These are phyloP conservation scores for Pseudocercospora vitis DNA, from an alignment of 2,329 filamentous ascomycete species.

Conservation along the genomic window DNA sequence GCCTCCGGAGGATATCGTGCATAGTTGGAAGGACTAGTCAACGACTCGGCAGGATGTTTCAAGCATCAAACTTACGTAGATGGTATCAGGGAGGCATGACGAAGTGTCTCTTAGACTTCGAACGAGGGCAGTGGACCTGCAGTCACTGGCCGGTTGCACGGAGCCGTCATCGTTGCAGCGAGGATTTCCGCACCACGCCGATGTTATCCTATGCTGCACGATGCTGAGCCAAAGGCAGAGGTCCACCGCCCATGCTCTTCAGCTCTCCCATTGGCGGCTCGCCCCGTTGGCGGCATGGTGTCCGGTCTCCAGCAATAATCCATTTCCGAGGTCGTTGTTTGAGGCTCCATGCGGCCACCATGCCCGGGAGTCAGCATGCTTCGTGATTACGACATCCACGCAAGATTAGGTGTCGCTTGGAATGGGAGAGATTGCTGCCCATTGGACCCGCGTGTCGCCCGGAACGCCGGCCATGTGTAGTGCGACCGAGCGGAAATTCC, in stretches of 20 bases:
- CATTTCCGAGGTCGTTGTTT: neutral
- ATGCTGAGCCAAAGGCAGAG: slow-evolving; percentile 11
- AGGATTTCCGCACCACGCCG: neutral
- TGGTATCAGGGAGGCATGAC: slow-evolving; percentile 2
- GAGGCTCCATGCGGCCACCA: neutral
- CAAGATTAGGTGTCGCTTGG: too few relatives aligned
- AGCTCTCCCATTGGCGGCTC: slow-evolving; percentile 12
- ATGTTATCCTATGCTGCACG: neutral
- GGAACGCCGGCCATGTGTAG: too few relatives aligned
- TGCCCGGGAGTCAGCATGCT: neutral
- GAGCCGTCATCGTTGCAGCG: neutral
- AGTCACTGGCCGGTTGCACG: neutral
- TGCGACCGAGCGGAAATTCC: too few relatives aligned
- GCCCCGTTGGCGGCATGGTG: neutral
- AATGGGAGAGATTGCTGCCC: too few relatives aligned
- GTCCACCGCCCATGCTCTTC: slow-evolving; percentile 10
- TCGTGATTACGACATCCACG: too few relatives aligned
- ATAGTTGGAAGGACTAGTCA: neutral
- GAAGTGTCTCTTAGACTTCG: neutral
- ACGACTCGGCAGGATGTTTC: neutral
- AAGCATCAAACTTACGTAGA: neutral
- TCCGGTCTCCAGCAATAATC: neutral
- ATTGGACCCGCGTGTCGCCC: too few relatives aligned
- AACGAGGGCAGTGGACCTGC: neutral
- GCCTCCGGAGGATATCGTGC: neutral